phyloP scores from a whole-genome alignment of 2,329 filamentous ascomycete genomes.

The Alternaria ethzedia region DNA sequence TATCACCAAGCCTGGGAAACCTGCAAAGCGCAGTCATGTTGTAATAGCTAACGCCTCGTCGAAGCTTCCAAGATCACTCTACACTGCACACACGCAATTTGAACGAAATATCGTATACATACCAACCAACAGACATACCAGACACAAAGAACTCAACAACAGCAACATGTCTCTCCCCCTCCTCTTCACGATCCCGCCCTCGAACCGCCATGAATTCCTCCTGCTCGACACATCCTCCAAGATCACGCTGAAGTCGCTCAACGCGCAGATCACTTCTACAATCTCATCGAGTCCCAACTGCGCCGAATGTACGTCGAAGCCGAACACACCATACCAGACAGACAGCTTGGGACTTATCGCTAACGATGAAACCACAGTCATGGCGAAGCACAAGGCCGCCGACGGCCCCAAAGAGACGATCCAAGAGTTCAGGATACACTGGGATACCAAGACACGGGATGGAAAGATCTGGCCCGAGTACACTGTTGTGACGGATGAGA shows the following conservation, averaged over 20 bases:
- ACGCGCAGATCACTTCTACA: conserved; percentile 36
- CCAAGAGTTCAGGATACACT: conserved; percentile 40
- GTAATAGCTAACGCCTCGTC: not conserved
- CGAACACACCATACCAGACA: not conserved
- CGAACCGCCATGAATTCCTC: conserved; percentile 43
- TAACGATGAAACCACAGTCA: conserved; percentile 23
- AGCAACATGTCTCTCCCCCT: conserved; percentile 36
- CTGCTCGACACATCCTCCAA: conserved; percentile 30
- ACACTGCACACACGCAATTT: no score
- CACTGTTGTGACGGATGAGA: conserved; percentile 42
- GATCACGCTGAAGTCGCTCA: conserved; percentile 37
- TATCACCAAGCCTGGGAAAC: no score
- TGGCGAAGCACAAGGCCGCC: conserved; percentile 40
- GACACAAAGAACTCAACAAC: not conserved
- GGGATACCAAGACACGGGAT: conserved; percentile 37
- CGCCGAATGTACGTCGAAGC: conserved; percentile 30
- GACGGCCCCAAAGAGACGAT: conserved; percentile 31
- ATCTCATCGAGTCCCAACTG: conserved; percentile 38
- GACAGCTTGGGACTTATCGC: not conserved
- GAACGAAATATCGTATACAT: no score
- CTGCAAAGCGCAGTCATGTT: not conserved
- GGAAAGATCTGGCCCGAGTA: conserved; percentile 44
- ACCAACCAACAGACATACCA: no score
- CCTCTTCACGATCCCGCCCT: conserved; percentile 44
- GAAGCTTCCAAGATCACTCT: no score